Base-by-base conservation (phyloP, 2,329 filamentous ascomycete species). In the Sclerotinia minor region DNA sequence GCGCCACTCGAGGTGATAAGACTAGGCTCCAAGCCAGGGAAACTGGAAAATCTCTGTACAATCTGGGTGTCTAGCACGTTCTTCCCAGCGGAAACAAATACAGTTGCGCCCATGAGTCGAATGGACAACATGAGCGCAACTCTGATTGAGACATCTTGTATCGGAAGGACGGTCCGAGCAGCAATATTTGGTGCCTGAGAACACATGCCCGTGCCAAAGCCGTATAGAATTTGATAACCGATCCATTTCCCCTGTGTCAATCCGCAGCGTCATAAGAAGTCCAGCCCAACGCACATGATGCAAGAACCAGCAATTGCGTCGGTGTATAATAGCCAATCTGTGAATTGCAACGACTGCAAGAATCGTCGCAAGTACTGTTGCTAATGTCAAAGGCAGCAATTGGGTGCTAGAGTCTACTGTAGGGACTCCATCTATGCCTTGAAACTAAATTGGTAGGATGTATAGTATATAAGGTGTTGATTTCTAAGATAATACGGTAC, bases 61-160 rank as follows among this genome's bases (percentile, higher is more conserved):
- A 92, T 0, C 24, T 70, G 64, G 13, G 65, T 68, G 49, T 45
- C 54, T 11, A 68, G 24, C 21, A 69, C 35, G 38, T 67, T 70
- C n/a, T 69, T 21, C 11, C 49, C 44, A 26, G 67, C 64, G 6
- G 64, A 55, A 41, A 61, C 35, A 32, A 69, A 67, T 21, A 70
- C 35, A 9, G 69, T 24, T 5, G 61, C 68, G 11, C 38, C 29
- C 9, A 71, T 38, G 11, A 44, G 44, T 52, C 50, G 55, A 6
- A 38, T 64, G 32, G 70, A 70, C 17, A 69, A 49, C 41, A 69
- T 69, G 9, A 71, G 35, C 24, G 68, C n/a, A 11, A 59, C 29
- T 9, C 84, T 84, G 1, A 80, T 83, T 8, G 84, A 79, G 13
- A 86, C 77, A 58, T 87, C 83, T 13, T 82, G 78, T 45, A 78